Evolutionary conservation across 2,329 filamentous ascomycete species (phyloP), one percentile per base, ranked within the genome.

Genomic region (Alternaria burnsii): DNA sequence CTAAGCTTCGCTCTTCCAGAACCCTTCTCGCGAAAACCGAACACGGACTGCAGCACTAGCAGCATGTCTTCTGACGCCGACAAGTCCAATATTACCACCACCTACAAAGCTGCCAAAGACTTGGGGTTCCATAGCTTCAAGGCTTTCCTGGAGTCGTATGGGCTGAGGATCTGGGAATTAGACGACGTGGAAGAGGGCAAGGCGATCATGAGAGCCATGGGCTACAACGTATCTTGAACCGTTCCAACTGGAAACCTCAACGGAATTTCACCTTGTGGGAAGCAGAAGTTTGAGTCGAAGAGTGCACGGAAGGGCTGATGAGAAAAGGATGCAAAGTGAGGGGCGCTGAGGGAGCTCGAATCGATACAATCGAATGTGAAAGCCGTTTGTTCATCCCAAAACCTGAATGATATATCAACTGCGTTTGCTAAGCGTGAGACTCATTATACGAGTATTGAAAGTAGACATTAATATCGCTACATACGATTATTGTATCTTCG

Each of bases 121-220:
- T 59, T 60, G 4, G 67, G 70, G 5, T 65, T 58, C 42, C 10
- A 38, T 10, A 42, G 58, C 48, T 70, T 71, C 42, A 47, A 51
- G 7, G 46, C 55, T n/a, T 71, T 71, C 32, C 54, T 71, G 3
- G 36, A 61, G 14, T 60, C 65, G 0, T 67, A 67, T 52, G 65
- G 68, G 4, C 32, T 70, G 14, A 30, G 54, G 3, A 36, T 68
- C 1, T 58, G 36, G 9, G 57, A 65, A 3, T 1, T 18, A 4
- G 61, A 68, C 9, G 68, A 71, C 55, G 59, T 69, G 14, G 11
- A 71, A 36, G 66, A 72, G 51, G 70, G 63, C 30, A 71, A 57
- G 53, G 60, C 55, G 3, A 68, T 72, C 20, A 20, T 71, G 61
- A 58, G 59, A 56, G 66, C 14, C 2, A 70, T 70, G 67, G 63